phyloP scores from a whole-genome alignment of 345 rosid genomes.

The Schrenkiella parvula region DNA sequence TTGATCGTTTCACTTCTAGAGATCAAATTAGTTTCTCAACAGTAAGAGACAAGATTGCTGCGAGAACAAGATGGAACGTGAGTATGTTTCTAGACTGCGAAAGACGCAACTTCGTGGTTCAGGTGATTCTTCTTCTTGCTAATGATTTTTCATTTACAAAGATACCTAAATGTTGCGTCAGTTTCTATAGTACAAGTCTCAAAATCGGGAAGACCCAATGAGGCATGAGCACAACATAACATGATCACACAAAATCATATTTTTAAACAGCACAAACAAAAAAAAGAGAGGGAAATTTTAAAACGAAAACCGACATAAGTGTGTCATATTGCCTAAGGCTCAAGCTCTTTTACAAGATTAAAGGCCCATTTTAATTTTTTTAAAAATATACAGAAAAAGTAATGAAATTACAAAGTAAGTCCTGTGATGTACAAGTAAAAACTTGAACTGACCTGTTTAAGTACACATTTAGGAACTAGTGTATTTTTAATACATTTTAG shows the following conservation, averaged over 20 bases:
- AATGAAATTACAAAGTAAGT: not conserved
- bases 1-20: conserved; percentile 78
- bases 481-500: not conserved
- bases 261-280: not conserved
- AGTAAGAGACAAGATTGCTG: conserved; percentile 72
- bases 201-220: not conserved
- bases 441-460: too few species aligned
- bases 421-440: not conserved
- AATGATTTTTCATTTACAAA: not conserved
- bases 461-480: not conserved
- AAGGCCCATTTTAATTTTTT: not conserved
- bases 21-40: conserved; percentile 88
- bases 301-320: not conserved
- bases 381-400: not conserved
- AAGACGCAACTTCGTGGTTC: conserved; percentile 86
- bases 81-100: conserved; percentile 88
- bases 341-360: not conserved
- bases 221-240: not conserved
- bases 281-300: not conserved
- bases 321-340: not conserved
- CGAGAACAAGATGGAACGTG: conserved; percentile 64
- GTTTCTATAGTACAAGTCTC: not conserved
- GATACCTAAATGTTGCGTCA: not conserved
- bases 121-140: conserved; percentile 46
- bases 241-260: not conserved